Evolutionary conservation across 2,329 filamentous ascomycete genomes (phyloP).

Genomic region (Aspergillus ochraceus): DNA sequence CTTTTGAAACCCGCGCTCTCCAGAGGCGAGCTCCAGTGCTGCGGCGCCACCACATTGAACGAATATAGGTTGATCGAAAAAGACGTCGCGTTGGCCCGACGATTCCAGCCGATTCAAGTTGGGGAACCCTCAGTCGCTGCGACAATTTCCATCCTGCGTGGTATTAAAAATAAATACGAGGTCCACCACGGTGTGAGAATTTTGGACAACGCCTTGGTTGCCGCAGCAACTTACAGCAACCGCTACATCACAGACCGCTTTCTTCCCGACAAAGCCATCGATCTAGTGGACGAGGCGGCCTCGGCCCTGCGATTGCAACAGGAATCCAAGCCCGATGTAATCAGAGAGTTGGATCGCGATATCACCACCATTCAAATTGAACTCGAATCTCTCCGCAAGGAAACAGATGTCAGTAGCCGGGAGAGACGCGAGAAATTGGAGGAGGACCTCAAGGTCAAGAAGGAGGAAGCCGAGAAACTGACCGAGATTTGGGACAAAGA

Average conservation of each 20-base stretch:
- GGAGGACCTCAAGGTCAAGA: conserved; percentile 69
- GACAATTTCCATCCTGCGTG: conserved; percentile 90
- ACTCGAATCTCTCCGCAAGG: conserved; percentile 88
- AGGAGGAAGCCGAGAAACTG: conserved; percentile 72
- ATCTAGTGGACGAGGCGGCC: conserved; percentile 92
- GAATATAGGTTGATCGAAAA: conserved; percentile 96
- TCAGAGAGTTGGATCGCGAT: conserved; percentile 86
- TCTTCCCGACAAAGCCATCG: conserved; percentile 94
- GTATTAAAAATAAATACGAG: conserved; percentile 97
- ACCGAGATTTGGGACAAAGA: conserved; percentile 90
- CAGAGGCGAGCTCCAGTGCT: conserved; percentile 89
- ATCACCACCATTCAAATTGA: conserved; percentile 99
- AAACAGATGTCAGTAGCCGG: conserved; percentile 84
- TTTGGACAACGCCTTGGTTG: conserved; percentile 86
- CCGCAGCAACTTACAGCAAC: conserved; percentile 88
- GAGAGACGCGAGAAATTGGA: conserved; percentile 88
- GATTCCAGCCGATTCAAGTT: conserved; percentile 94
- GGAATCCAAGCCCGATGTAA: conserved; percentile 94
- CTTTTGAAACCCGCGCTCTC: conserved; percentile 91
- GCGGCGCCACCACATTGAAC: conserved; percentile 87
- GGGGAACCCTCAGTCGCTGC: conserved; percentile 87
- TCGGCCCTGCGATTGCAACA: conserved; percentile 88
- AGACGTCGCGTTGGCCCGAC: conserved; percentile 84
- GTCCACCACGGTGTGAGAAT: conserved; percentile 96
- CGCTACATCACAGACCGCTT: conserved; percentile 97